Base-by-base conservation (phyloP, 148 eudicot species). In the Vaccinium vitisidaea region DNA sequence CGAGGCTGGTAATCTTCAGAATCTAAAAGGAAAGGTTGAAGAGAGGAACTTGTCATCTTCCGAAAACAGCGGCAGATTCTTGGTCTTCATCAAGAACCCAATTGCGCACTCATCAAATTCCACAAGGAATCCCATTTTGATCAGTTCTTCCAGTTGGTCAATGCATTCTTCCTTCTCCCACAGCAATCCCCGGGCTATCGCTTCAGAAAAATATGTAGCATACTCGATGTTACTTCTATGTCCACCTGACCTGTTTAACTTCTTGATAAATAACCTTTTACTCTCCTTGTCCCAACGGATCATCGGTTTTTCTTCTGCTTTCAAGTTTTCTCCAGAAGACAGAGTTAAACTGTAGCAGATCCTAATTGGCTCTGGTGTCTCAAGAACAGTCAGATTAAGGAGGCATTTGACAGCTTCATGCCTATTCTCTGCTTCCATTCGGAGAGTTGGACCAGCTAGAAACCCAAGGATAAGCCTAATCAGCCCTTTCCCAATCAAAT, bases 41-140 rank as follows among this genome's bases (percentile, higher is more conserved):
- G 89, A 73, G 30, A 94, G 89, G 43, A 92, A 92, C 55, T 75
- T 89, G 32, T 88, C 87, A 73, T 94, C 95, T 89, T 92, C 95
- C 7, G 67, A 52, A 56, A 88, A 90, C 0, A 93, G 63, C 84
- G 91, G 87, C 86, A 94, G 83, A 84, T 94, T 94, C 77, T 93
- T 87, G 4, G 89, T 85, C 80, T 90, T 92, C 95, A 93, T 84
- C 76, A 88, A 86, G 73, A 82, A 92, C 76, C 7, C 83, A 70
- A 94, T 76, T 0, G 93, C 92, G 21, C 87, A 90, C 83, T 88
- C 93, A 39, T 90, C 88, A 30, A 94, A 93, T 39, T 86, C 83
- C 84, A 90, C 3, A 49, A 90, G 48, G 63, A 90, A 91, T 3
- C 94, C 94, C 75, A 91, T 18, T 89, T 83, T 91, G 54, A 94